Evolutionary conservation across 2,329 filamentous ascomycete species (phyloP).

Genomic region (Zalaria sp.): DNA sequence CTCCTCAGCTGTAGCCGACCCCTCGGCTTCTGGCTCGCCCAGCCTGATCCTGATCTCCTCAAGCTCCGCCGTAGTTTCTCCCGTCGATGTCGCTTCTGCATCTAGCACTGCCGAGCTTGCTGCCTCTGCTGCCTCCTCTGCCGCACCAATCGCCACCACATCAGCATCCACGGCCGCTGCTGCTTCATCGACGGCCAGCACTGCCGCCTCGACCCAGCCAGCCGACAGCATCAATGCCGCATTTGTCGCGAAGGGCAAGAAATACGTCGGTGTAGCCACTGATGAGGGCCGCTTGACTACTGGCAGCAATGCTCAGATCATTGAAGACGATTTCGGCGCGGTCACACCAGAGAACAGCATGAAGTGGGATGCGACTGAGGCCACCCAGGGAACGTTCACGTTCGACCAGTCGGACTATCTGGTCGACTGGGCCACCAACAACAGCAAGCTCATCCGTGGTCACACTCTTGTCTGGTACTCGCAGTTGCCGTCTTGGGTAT

Average conservation of each 20-base stretch:
- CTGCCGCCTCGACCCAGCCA: conserved; percentile 2
- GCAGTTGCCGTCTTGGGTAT: conserved; percentile 41
- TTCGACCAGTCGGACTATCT: conserved; percentile 44
- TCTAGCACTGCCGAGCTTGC: too few relatives aligned
- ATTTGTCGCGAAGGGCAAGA: conserved; percentile 49
- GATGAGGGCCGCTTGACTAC: conserved; percentile 39
- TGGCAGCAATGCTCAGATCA: conserved; percentile 39
- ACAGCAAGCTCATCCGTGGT: conserved; percentile 47
- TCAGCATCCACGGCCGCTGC: background rate
- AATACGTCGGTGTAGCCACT: conserved; percentile 46
- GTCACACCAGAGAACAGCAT: conserved; percentile 56
- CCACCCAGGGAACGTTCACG: conserved; percentile 36
- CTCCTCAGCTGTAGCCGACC: too few relatives aligned
- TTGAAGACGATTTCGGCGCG: conserved; percentile 48
- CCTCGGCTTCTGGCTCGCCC: too few relatives aligned
- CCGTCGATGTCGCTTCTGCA: background rate
- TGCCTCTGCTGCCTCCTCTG: background rate
- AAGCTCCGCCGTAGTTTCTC: background rate
- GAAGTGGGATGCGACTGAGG: conserved; percentile 51
- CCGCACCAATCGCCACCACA: background rate
- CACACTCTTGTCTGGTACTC: conserved; percentile 54
- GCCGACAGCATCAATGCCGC: conserved; percentile 36
- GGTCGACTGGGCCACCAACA: conserved; percentile 41
- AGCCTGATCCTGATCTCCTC: background rate
- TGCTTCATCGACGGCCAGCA: conserved; percentile 1